A percentile compares a stretch with the other conserved stretches of the same genome.
phyloP scores from a whole-genome alignment of 306 rosid genomes.

The Gleditsia sinensis region DNA sequence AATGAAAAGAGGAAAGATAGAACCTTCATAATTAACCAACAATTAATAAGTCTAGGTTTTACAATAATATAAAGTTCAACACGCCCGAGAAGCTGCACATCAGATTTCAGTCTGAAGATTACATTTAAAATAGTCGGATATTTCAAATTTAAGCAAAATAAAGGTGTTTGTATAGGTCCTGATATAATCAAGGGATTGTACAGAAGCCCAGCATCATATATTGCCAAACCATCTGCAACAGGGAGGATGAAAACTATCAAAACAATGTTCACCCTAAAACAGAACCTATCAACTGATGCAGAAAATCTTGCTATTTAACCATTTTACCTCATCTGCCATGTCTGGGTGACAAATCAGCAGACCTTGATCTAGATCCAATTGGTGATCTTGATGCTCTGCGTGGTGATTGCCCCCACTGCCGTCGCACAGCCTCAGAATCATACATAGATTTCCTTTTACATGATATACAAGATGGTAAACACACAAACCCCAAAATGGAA shows the following conservation, averaged over 20 bases:
- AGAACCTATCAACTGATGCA: not conserved
- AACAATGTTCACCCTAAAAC: slow-evolving; percentile 12
- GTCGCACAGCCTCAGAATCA: slow-evolving; percentile 59
- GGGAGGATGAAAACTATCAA: slow-evolving; percentile 30
- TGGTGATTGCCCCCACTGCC: slow-evolving; percentile 70
- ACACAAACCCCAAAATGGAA: not conserved
- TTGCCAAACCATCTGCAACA: slow-evolving; percentile 36
- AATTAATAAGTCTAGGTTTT: not conserved
- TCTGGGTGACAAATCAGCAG: slow-evolving; percentile 71
- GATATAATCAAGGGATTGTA: slow-evolving; percentile 23
- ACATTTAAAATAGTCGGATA: slow-evolving; percentile 21
- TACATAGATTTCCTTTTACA: slow-evolving; percentile 65
- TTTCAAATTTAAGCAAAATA: slow-evolving; percentile 23
- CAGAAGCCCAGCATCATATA: slow-evolving; percentile 34
- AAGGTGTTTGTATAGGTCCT: slow-evolving; percentile 17
- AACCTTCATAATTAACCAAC: not conserved
- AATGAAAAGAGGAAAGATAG: too few relatives aligned
- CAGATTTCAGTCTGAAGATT: slow-evolving; percentile 1
- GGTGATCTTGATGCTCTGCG: slow-evolving; percentile 81
- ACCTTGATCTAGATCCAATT: slow-evolving; percentile 77
- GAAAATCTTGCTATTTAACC: not conserved
- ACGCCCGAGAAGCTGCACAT: slow-evolving; percentile 6
- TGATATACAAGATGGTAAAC: slow-evolving; percentile 19
- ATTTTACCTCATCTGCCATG: slow-evolving; percentile 62
- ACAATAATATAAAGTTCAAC: slow-evolving; percentile 6